Conservation (phyloP, 495 filamentous ascomycete species). For the Neurospora pannonica region DNA sequence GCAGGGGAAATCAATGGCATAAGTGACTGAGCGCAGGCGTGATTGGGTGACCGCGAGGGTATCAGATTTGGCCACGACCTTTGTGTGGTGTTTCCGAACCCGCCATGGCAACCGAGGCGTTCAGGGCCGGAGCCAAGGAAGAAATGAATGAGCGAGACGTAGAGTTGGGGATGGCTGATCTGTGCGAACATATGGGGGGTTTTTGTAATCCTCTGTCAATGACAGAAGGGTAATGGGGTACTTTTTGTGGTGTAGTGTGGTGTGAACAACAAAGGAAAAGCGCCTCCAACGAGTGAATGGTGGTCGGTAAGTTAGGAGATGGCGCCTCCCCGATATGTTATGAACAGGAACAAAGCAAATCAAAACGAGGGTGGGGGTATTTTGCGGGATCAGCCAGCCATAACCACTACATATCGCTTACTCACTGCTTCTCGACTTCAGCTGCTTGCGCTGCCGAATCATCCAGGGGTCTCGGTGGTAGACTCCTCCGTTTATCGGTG, state of each 20-base stretch:
- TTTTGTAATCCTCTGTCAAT: background rate
- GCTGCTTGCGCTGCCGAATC: background rate
- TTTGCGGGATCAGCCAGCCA: background rate
- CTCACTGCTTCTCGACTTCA: background rate
- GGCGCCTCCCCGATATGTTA: background rate
- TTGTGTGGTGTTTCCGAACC: background rate
- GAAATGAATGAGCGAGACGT: background rate
- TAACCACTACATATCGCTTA: background rate
- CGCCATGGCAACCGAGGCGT: background rate
- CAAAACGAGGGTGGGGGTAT: background rate
- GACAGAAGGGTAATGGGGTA: background rate
- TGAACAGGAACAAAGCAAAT: background rate
- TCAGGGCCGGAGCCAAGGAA: background rate
- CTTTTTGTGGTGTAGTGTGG: background rate
- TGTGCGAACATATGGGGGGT: background rate
- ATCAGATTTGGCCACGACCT: background rate
- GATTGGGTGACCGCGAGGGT: background rate
- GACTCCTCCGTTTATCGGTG: constrained; percentile 28
- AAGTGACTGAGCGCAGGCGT: background rate
- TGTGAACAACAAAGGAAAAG: background rate
- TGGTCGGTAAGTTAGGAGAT: background rate
- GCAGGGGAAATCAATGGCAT: background rate
- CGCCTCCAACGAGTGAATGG: background rate
- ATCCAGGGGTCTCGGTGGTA: constrained; percentile 3
- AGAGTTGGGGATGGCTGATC: background rate